Evolutionary conservation across 768 basidiomycete genomes (phyloP).

Genomic region (Tulasnella sp.): DNA sequence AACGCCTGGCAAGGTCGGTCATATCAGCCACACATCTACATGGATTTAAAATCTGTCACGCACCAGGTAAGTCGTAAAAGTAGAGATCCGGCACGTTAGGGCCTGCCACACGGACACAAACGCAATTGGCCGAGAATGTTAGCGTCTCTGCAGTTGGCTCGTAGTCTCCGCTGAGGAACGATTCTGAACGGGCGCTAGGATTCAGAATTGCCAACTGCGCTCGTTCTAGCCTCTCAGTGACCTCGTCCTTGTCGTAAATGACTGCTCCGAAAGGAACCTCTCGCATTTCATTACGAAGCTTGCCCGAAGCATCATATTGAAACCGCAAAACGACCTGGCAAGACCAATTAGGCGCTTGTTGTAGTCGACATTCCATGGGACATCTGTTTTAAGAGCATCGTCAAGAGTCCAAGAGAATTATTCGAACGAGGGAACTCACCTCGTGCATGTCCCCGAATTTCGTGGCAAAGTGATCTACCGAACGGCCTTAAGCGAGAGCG

Average conservation of each 20-base stretch:
- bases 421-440: conserved; percentile 48
- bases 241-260: conserved; percentile 37
- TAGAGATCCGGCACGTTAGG: conserved; percentile 46
- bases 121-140: conserved; percentile 56
- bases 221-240: conserved; percentile 60
- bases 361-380: conserved; percentile 47
- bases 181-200: conserved; percentile 4
- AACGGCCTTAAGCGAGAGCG: background rate
- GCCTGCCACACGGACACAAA: conserved; percentile 53
- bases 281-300: conserved; percentile 24
- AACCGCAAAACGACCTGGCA: conserved; percentile 46
- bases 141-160: background rate
- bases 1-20: background rate
- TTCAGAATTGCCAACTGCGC: conserved; percentile 62
- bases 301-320: conserved; percentile 39
- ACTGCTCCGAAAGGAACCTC: conserved; percentile 35
- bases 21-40: too few relatives aligned
- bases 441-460: conserved; percentile 71
- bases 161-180: background rate
- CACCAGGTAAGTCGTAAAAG: conserved; percentile 42
- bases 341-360: conserved; percentile 40
- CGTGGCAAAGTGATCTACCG: conserved; percentile 63
- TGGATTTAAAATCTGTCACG: background rate
- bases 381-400: conserved; percentile 40
- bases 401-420: background rate